Base-by-base conservation (phyloP, 1,284 basidiomycete genomes). In the Ceratobasidium papillatum region DNA sequence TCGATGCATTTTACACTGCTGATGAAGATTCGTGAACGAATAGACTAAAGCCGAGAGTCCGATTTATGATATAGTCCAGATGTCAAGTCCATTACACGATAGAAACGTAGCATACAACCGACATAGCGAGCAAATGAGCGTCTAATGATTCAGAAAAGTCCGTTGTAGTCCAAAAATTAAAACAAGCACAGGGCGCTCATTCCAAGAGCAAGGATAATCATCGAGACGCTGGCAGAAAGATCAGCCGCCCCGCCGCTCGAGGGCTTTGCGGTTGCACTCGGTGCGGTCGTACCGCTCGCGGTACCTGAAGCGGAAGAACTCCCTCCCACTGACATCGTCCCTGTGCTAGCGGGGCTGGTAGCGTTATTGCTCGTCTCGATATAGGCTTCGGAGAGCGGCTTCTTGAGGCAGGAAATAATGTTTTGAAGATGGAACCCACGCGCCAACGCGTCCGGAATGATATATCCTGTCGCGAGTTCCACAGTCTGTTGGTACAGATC, bases 401-500 rank as follows among this genome's bases (percentile, higher is more conserved):
- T 75, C 52, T 77, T 75, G 25, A 76, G 47, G 74, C 77, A 77
- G 12, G 59, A 47, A 38, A 77, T 74, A 68, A 77, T 77, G 63
- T 72, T 65, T 63, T 59, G 54, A 12, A 76, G 30, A 56, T 74
- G 75, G 56, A 76, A 64, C 36, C 58, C 51, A 17, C 66, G 74
- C 12, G 76, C 77, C 32, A 68, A 52, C 25, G 77, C 77, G 51
- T 76, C 74, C n/a, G 77, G 77, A 43, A 77, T 63, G 27, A 76
- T 72, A 38, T 77, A 77, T 19, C 77, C 75, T 17, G 54, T 62
- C 25, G 77, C 85, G 27, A 77, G 69, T 56, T 77, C 77, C 25
- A 77, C 77, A n/a, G 77, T 77, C 45, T 77, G 77, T 45, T 76
- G 77, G 52, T 77, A 77, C 58, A 77, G 56, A 54, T 77, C 77